A percentile compares a stretch with the other conserved stretches of the same genome.
phyloP scores from a whole-genome alignment of 257 asterid genomes.

The Solanum piurae region DNA sequence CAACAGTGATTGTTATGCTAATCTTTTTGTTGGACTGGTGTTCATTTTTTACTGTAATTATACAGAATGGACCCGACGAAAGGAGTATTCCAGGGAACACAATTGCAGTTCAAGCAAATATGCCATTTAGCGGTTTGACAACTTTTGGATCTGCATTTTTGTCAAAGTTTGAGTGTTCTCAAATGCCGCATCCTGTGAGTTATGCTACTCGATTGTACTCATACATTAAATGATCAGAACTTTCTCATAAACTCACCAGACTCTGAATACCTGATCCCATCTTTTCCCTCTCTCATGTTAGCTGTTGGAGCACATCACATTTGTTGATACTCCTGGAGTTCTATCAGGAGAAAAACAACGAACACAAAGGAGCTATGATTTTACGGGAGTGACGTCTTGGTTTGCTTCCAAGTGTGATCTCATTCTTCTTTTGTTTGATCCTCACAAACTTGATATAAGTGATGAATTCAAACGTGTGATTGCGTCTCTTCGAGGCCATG shows the following conservation, averaged over 20 bases:
- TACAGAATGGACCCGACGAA: slow-evolving; percentile 90
- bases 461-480: slow-evolving; percentile 91
- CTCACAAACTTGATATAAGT: slow-evolving; percentile 60
- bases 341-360: slow-evolving; percentile 54
- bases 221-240: not conserved
- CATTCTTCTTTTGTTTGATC: slow-evolving; percentile 44
- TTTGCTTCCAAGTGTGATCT: slow-evolving; percentile 47
- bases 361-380: slow-evolving; percentile 43
- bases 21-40: not conserved
- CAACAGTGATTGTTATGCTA: not conserved
- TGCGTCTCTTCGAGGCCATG: slow-evolving; percentile 87
- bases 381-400: slow-evolving; percentile 50
- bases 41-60: slow-evolving; percentile 3
- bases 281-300: not conserved
- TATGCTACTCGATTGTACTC: not conserved
- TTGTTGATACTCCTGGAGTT: slow-evolving; percentile 81
- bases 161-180: slow-evolving; percentile 51
- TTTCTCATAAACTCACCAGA: not conserved
- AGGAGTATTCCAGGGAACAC: slow-evolving; percentile 98
- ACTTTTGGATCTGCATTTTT: slow-evolving; percentile 53
- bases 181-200: slow-evolving; percentile 44
- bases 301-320: slow-evolving; percentile 37
- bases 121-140: slow-evolving; percentile 91
- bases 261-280: not conserved
- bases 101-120: slow-evolving; percentile 90